Evolutionary conservation across 163 green algal species (phyloP).

Genomic region (Chlamydomonas reinhardtii): DNA sequence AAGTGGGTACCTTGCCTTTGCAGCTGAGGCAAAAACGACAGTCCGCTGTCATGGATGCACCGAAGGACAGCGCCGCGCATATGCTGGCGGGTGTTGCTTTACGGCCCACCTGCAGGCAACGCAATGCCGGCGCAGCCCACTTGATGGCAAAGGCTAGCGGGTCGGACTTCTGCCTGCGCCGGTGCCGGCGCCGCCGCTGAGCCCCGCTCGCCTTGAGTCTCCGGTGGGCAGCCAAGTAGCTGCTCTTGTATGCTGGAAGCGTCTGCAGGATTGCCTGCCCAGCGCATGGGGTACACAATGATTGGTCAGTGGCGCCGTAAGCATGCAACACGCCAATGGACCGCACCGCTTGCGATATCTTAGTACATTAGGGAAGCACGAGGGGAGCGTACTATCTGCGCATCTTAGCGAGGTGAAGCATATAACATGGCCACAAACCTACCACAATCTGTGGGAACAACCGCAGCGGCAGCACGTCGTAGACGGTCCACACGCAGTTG

Average conservation of each 20-base stretch:
- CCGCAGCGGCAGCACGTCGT: constrained; percentile 34
- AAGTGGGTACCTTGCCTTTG: no score
- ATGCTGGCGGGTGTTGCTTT: no score
- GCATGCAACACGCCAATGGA: background rate
- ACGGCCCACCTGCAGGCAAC: constrained; percentile 24
- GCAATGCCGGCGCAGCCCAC: background rate
- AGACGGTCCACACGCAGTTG: constrained; percentile 22
- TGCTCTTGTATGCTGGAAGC: constrained; percentile 6
- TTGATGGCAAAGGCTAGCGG: background rate
- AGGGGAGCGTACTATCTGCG: no score
- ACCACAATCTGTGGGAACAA: constrained; percentile 18
- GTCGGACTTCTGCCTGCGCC: background rate
- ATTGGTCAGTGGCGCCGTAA: background rate
- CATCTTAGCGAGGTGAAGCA: no score
- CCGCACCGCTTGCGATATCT: no score
- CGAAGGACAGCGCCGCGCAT: no score
- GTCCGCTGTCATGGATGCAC: no score
- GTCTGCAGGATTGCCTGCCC: background rate
- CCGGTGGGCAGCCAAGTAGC: background rate
- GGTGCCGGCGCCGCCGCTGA: background rate
- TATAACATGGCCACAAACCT: background rate
- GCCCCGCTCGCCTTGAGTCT: background rate
- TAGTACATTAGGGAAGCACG: no score
- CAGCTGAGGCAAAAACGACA: no score
- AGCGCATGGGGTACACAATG: background rate